A percentile compares a stretch with the other conserved stretches of the same genome.
phyloP scores from a whole-genome alignment of 2,329 filamentous ascomycete species.

The Trichoderma atroviride region DNA sequence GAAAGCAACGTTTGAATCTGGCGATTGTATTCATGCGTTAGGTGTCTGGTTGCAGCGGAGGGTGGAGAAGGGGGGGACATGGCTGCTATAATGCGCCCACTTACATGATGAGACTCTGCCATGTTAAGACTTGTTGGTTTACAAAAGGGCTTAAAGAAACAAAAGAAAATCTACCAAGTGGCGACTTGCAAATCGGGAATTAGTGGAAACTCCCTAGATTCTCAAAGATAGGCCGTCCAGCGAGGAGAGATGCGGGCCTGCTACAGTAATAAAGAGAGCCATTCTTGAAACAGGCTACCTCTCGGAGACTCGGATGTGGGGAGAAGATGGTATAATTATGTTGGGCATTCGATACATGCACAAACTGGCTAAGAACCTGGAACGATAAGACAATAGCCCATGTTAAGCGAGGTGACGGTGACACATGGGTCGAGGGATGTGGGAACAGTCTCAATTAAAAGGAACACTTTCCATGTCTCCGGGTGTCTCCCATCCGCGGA shows the following conservation, averaged over 20 bases:
- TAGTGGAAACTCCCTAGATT: background rate
- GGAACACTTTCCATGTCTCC: background rate
- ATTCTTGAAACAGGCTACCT: background rate
- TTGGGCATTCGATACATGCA: background rate
- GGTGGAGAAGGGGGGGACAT: background rate
- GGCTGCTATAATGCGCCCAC: background rate
- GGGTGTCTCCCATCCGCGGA: background rate
- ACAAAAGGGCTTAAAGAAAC: background rate
- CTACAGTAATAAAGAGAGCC: background rate
- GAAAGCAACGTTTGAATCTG: background rate
- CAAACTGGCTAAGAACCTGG: background rate
- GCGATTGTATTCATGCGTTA: background rate
- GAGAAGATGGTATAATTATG: background rate
- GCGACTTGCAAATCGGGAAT: background rate
- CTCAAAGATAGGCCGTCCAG: background rate
- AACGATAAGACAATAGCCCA: background rate
- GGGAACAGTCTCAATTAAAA: background rate
- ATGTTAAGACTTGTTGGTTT: background rate
- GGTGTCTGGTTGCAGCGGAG: background rate
- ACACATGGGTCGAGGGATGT: background rate
- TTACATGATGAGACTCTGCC: background rate
- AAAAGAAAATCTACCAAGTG: background rate
- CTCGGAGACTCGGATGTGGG: background rate
- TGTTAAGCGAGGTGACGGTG: background rate
- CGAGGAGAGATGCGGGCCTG: background rate